Evolutionary conservation across 768 basidiomycete species (phyloP).

Genomic region (Stropharia rugosoannulata): DNA sequence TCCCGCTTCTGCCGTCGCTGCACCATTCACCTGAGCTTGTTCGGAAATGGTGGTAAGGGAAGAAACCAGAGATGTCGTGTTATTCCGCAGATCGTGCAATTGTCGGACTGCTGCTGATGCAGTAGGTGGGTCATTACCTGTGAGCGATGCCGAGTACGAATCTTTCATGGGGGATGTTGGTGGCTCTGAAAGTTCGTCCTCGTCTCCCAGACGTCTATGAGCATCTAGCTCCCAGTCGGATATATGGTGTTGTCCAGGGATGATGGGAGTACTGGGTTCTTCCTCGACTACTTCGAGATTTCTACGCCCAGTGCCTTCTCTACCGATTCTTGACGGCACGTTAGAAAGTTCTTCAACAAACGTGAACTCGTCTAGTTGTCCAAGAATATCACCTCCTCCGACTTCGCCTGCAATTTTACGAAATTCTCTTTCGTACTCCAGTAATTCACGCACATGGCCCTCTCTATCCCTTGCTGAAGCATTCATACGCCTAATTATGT

Average conservation of each 20-base stretch:
- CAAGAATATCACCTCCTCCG: conserved; percentile 72
- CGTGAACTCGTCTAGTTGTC: conserved; percentile 64
- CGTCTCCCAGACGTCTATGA: conserved; percentile 46
- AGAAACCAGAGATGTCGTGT: conserved; percentile 72
- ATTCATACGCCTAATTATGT: conserved; percentile 76
- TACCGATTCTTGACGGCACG: conserved; percentile 19
- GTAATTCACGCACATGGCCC: conserved; percentile 74
- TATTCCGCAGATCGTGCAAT: conserved; percentile 67
- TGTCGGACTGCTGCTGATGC: conserved; percentile 62
- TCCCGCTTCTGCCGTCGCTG: conserved; percentile 81
- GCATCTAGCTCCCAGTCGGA: conserved; percentile 67
- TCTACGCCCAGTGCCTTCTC: conserved; percentile 22
- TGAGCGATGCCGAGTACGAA: conserved; percentile 52
- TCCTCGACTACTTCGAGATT: conserved; percentile 28
- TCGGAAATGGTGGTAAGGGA: conserved; percentile 80
- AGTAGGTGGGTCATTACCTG: conserved; percentile 50
- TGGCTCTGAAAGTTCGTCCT: conserved; percentile 44
- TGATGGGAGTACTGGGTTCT: conserved; percentile 21
- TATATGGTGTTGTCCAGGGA: conserved; percentile 23
- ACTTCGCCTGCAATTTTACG: conserved; percentile 74
- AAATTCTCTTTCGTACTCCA: conserved; percentile 80
- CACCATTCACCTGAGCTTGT: conserved; percentile 86
- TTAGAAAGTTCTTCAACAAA: conserved; percentile 45
- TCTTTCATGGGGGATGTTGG: conserved; percentile 54
- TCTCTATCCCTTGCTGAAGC: conserved; percentile 77